Evolutionary conservation across 495 filamentous ascomycete species (phyloP).

Genomic region (Cairneyella variabilis): DNA sequence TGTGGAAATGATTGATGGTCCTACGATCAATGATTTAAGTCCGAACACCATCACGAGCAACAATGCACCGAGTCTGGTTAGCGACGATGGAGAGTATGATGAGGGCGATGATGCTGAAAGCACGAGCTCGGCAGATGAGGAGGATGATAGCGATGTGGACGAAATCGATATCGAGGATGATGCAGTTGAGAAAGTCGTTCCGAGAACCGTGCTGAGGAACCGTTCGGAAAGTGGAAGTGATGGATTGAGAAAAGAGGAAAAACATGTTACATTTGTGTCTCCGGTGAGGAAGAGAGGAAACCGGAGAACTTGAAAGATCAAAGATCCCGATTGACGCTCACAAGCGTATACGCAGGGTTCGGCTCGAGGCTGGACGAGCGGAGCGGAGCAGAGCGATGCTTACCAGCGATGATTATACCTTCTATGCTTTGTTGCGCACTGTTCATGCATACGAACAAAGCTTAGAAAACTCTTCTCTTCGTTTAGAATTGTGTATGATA

Average conservation of each 20-base stretch:
- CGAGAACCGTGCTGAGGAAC: slow-evolving; percentile 24
- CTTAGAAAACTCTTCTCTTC: slow-evolving; percentile 20
- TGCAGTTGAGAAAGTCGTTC: slow-evolving; percentile 22
- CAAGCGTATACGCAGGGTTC: not conserved
- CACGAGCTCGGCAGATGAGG: slow-evolving; percentile 42
- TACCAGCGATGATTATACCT: not conserved
- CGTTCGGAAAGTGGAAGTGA: slow-evolving; percentile 29
- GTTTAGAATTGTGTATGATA: slow-evolving; percentile 17
- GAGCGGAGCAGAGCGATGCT: too few species aligned
- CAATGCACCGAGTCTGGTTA: slow-evolving; percentile 78
- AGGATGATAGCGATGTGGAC: slow-evolving; percentile 40
- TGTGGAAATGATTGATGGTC: slow-evolving; percentile 24
- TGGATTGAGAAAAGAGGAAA: slow-evolving; percentile 35
- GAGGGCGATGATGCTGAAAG: slow-evolving; percentile 51
- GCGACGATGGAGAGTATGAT: slow-evolving; percentile 78
- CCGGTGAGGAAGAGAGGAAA: slow-evolving; percentile 30
- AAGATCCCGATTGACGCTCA: not conserved
- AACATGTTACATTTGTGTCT: slow-evolving; percentile 46
- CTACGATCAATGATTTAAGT: slow-evolving; percentile 55
- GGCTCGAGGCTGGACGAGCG: too few species aligned
- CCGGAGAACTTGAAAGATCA: slow-evolving; percentile 11
- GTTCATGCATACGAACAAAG: slow-evolving; percentile 11
- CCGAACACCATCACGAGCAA: slow-evolving; percentile 78
- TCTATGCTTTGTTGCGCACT: not conserved
- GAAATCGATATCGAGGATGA: slow-evolving; percentile 53